Percentiles rank a stretch among this genome's conserved stretches.
Conservation (phyloP, 805 yeast species). For the Cyberlindnera euphorbiiphila region DNA sequence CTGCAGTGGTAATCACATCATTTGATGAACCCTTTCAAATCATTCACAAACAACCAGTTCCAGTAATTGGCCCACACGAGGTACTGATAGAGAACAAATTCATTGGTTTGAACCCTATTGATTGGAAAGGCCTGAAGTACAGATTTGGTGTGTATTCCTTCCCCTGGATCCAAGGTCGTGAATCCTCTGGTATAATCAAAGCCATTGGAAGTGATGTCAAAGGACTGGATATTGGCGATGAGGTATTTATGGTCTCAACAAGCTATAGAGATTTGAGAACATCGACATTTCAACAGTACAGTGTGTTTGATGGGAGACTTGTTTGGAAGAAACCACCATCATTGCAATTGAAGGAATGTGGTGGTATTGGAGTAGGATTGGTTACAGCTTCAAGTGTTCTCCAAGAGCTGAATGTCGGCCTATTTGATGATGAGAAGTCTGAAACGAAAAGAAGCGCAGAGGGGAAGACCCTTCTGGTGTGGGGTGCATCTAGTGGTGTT, state of each 20-base stretch:
- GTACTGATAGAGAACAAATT: slow-evolving; percentile 30
- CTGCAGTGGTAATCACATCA: slow-evolving; percentile 27
- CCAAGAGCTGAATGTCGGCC: slow-evolving; percentile 25
- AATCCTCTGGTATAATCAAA: slow-evolving; percentile 39
- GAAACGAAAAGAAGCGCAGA: slow-evolving; percentile 7
- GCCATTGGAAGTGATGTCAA: slow-evolving; percentile 34
- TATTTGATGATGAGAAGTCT: slow-evolving; percentile 17
- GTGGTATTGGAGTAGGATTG: slow-evolving; percentile 45
- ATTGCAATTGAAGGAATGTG: slow-evolving; percentile 36
- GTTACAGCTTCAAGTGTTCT: slow-evolving; percentile 40
- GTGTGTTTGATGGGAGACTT: slow-evolving; percentile 40
- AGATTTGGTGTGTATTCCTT: slow-evolving; percentile 43
- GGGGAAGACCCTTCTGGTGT: slow-evolving; percentile 30
- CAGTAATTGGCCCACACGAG: slow-evolving; percentile 28
- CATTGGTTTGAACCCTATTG: slow-evolving; percentile 45
- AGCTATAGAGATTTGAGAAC: slow-evolving; percentile 44
- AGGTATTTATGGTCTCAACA: slow-evolving; percentile 43
- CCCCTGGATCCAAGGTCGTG: slow-evolving; percentile 50
- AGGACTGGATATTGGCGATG: slow-evolving; percentile 31
- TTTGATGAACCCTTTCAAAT: slow-evolving; percentile 26
- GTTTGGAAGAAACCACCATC: slow-evolving; percentile 41
- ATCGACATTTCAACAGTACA: slow-evolving; percentile 44
- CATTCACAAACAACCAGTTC: slow-evolving; percentile 20
- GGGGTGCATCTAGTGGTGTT: slow-evolving; percentile 49
- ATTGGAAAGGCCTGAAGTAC: slow-evolving; percentile 46